Percentiles rank a stretch among this genome's conserved stretches.
Evolutionary conservation across 495 filamentous ascomycete species (phyloP).

Genomic region (Aspergillus nanangensis): DNA sequence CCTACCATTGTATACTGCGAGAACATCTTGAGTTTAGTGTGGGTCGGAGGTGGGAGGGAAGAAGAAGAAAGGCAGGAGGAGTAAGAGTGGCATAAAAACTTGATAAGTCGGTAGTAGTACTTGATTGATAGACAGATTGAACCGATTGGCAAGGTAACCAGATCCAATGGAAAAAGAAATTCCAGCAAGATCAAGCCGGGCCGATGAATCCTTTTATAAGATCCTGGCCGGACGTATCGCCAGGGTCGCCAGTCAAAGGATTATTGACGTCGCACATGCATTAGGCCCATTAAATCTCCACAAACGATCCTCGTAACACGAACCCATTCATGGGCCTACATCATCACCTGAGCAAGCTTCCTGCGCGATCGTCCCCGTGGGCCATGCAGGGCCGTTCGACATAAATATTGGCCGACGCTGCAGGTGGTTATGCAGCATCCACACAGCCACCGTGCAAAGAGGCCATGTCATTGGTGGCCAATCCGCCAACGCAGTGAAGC

Average conservation of each 20-base stretch:
- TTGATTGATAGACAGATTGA: too few species aligned
- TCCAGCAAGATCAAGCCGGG: neutral
- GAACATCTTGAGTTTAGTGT: neutral
- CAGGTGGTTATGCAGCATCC: too few species aligned
- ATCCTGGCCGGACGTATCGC: neutral
- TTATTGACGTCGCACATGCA: conserved; percentile 21
- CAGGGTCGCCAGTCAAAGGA: too few species aligned
- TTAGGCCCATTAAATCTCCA: conserved; percentile 11
- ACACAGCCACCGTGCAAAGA: too few species aligned
- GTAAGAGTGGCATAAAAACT: too few species aligned
- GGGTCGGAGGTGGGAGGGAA: neutral
- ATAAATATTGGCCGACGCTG: conserved; percentile 11
- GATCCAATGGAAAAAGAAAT: too few species aligned
- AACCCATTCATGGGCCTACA: conserved; percentile 16
- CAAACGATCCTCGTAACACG: conserved; percentile 10
- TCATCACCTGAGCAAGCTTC: conserved; percentile 19
- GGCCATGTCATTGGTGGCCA: too few species aligned
- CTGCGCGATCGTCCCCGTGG: conserved; percentile 4
- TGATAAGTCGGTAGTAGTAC: too few species aligned
- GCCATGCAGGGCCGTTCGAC: conserved; percentile 1
- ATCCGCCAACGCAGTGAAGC: too few species aligned
- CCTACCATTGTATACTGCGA: neutral
- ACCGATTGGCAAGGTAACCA: too few species aligned
- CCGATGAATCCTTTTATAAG: neutral
- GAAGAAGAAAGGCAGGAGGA: neutral